phyloP scores from a whole-genome alignment of 2,329 filamentous ascomycete species.

The Colletotrichum sp. region DNA sequence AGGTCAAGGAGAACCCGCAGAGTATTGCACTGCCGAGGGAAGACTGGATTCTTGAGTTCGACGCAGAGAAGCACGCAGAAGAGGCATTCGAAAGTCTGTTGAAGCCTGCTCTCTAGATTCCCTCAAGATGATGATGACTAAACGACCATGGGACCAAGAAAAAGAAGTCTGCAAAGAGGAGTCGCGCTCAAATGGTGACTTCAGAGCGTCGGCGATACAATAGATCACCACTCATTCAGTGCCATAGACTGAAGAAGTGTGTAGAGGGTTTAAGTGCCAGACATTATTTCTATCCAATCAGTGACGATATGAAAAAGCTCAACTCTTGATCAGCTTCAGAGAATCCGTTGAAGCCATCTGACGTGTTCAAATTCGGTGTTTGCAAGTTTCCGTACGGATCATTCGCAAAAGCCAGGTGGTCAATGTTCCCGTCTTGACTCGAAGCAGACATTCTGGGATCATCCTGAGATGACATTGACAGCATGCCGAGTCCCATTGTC shows the following conservation, averaged over 20 bases:
- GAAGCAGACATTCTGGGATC: not conserved
- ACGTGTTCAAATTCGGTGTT: not conserved
- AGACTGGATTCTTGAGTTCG: not conserved
- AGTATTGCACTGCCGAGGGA: not conserved
- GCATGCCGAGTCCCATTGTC: not conserved
- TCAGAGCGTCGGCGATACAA: accelerated
- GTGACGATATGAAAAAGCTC: not conserved
- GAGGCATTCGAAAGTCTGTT: not conserved
- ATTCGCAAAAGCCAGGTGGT: not conserved
- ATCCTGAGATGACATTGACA: not conserved
- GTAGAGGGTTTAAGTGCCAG: not conserved
- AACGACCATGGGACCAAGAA: not conserved
- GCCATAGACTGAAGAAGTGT: not conserved
- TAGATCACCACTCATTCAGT: not conserved
- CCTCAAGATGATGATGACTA: not conserved
- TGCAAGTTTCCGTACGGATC: not conserved
- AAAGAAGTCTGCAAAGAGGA: not conserved
- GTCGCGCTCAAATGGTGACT: not conserved
- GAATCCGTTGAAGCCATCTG: not conserved
- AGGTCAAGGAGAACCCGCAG: not conserved
- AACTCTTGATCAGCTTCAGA: not conserved
- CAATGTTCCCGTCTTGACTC: not conserved
- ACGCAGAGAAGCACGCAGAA: not conserved
- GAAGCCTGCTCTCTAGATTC: not conserved
- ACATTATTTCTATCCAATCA: not conserved